Base-by-base conservation (phyloP, 352 stramenopile species). In the Pythium volutum region DNA sequence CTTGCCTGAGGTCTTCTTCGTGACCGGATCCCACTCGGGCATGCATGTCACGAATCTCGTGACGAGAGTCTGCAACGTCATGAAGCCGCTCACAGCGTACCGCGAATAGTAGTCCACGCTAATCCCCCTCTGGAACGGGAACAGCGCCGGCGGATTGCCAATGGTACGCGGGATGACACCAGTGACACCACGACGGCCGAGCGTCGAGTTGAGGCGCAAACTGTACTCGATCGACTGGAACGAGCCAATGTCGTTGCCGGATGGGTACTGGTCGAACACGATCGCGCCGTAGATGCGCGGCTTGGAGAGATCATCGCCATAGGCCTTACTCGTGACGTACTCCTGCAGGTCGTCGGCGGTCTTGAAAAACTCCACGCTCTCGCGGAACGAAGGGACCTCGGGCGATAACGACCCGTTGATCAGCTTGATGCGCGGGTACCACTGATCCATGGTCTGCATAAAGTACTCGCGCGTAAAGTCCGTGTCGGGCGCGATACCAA, bases 401-500 rank as follows among this genome's bases (percentile, higher is more conserved):
- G 65, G 57, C 23, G 75, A 67, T 4, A n/a, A 59, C 9, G 65
- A 60, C 25, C 47, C 62, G 60, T 81, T 70, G 23, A 48, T 10
- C 43, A 81, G 36, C 18, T 62, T 46, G 27, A 88, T 57, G 33
- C 77, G 74, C 18, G 78, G 81, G 54, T 90, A 89, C 77, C 80
- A 89, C 20, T 70, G 20, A 42, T 75, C 67, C 76, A 88, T 84
- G 0, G 76, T 85, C 52, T 84, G 59, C 67, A 86, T 73, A 42
- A 89, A 85, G 59, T 89, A 89, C 4, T 83, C 59, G 11, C 75
- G 62, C n/a, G 77, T 88, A 43, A 87, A 90, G 14, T 64, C 55
- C 25, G 75, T 88, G 53, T 90, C 75, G 1, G 81, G 81, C 9
- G 62, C 73, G 27, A 90, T 78, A 0, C 64, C 81, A 31, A 88